phyloP scores from a whole-genome alignment of 352 stramenopile species.

The Phytophthora ramorum region DNA sequence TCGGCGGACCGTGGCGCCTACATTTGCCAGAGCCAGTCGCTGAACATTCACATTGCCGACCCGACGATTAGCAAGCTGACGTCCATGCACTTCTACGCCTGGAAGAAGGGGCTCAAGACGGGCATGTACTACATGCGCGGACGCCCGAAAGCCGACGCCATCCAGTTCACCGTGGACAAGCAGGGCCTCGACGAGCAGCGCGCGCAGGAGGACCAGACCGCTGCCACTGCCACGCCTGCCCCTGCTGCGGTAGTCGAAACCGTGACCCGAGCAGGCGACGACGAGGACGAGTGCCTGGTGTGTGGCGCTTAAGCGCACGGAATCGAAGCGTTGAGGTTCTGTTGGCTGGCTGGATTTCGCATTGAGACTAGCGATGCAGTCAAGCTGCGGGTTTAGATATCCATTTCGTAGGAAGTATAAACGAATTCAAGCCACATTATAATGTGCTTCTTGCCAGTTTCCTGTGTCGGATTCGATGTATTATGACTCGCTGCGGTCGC shows the following conservation, averaged over 20 bases:
- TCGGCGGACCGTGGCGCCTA: slow-evolving; percentile 98
- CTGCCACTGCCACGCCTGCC: not conserved
- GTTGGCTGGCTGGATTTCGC: not conserved
- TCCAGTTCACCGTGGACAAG: slow-evolving; percentile 99
- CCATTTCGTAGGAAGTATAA: slow-evolving; percentile 30
- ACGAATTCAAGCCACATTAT: slow-evolving; percentile 16
- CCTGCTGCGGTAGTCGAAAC: slow-evolving; percentile 43
- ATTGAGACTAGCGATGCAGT: not conserved
- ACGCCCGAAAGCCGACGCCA: slow-evolving; percentile 98
- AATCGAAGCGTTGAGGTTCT: not conserved
- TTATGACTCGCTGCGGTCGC: too few relatives aligned
- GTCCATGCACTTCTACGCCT: slow-evolving; percentile 99
- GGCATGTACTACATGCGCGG: slow-evolving; percentile 99
- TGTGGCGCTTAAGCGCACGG: slow-evolving; percentile 66
- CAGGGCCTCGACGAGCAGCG: slow-evolving; percentile 72
- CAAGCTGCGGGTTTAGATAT: slow-evolving; percentile 16
- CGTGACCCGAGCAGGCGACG: slow-evolving; percentile 45
- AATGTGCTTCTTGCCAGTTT: slow-evolving; percentile 4
- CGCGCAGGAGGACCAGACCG: slow-evolving; percentile 30
- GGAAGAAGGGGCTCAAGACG: slow-evolving; percentile 99
- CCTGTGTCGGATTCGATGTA: too few relatives aligned
- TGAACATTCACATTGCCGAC: slow-evolving; percentile 99
- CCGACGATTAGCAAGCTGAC: slow-evolving; percentile 98
- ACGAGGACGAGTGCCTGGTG: slow-evolving; percentile 82
- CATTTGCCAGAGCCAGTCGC: slow-evolving; percentile 98